phyloP scores from a whole-genome alignment of 179 eudicot genomes.

The Heliamphora pulchella region DNA sequence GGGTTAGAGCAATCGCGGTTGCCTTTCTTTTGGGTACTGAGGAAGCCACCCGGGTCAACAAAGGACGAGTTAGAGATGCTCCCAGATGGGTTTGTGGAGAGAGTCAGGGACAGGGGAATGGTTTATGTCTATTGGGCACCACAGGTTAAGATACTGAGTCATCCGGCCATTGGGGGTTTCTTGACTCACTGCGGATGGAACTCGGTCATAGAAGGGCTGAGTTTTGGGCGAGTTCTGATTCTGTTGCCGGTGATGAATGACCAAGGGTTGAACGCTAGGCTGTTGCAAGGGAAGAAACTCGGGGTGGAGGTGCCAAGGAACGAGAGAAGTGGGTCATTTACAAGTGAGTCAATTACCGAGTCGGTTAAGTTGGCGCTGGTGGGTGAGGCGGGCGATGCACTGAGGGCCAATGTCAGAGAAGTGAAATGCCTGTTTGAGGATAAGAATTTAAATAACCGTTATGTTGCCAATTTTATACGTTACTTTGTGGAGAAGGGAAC shows the following conservation, averaged over 20 bases:
- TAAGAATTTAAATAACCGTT: conserved; percentile 10
- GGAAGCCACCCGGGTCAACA: conserved; percentile 32
- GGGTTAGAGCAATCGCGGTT: conserved; percentile 42
- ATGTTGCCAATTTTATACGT: conserved; percentile 20
- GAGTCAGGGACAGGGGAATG: conserved; percentile 34
- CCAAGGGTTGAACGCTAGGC: conserved; percentile 42
- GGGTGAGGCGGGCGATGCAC: conserved; percentile 25
- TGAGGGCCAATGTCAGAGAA: conserved; percentile 28
- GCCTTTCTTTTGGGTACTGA: conserved; percentile 66
- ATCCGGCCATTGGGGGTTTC: conserved; percentile 52
- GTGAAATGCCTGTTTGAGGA: conserved; percentile 27
- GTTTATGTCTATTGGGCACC: conserved; percentile 53
- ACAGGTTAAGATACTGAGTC: conserved; percentile 55
- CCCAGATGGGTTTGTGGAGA: conserved; percentile 33
- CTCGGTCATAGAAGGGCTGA: conserved; percentile 53
- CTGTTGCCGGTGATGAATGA: conserved; percentile 45
- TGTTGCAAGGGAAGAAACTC: conserved; percentile 28
- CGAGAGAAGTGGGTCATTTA: conserved; percentile 32
- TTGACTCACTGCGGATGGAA: conserved; percentile 89
- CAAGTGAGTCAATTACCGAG: conserved; percentile 30
- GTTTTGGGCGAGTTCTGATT: conserved; percentile 35
- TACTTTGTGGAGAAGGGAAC: conserved; percentile 4
- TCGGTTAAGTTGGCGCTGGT: conserved; percentile 27
- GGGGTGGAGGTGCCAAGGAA: conserved; percentile 35
- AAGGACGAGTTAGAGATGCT: conserved; percentile 28